Percentiles rank a stretch among this genome's conserved stretches.
phyloP scores from a whole-genome alignment of 164 flowering plant genomes.

The Berberis thunbergii region DNA sequence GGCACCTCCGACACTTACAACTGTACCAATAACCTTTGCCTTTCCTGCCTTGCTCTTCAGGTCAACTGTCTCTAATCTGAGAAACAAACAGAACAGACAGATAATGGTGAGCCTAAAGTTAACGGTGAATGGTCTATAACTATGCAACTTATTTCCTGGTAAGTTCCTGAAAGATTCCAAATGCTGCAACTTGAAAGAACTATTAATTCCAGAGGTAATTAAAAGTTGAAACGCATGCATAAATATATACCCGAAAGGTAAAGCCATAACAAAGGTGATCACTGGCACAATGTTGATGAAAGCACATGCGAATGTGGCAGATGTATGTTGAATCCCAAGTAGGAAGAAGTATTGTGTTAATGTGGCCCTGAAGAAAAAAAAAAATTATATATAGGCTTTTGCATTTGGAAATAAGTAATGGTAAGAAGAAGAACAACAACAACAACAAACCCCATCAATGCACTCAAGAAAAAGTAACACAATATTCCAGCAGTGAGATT shows the following conservation, averaged over 20 bases:
- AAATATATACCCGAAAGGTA: slow-evolving; percentile 51
- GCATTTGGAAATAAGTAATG: background rate
- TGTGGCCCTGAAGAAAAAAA: slow-evolving; percentile 47
- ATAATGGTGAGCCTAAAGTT: background rate
- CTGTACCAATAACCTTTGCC: slow-evolving; percentile 60
- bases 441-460: slow-evolving; percentile 64
- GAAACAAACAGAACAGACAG: background rate
- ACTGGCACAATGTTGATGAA: slow-evolving; percentile 80
- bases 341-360: slow-evolving; percentile 60
- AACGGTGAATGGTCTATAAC: background rate
- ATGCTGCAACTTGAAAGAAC: background rate
- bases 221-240: background rate
- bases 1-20: slow-evolving; percentile 60
- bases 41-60: slow-evolving; percentile 45
- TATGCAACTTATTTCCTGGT: too few relatives aligned
- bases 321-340: slow-evolving; percentile 63
- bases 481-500: slow-evolving; percentile 46
- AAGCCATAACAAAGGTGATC: slow-evolving; percentile 63
- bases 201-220: too few relatives aligned
- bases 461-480: slow-evolving; percentile 56
- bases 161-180: background rate
- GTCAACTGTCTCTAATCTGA: slow-evolving; percentile 62
- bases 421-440: background rate
- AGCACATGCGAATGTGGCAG: slow-evolving; percentile 73
- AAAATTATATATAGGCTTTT: background rate